phyloP scores from a whole-genome alignment of 192 early-diverging fungal species.

The Backusella westeae region DNA sequence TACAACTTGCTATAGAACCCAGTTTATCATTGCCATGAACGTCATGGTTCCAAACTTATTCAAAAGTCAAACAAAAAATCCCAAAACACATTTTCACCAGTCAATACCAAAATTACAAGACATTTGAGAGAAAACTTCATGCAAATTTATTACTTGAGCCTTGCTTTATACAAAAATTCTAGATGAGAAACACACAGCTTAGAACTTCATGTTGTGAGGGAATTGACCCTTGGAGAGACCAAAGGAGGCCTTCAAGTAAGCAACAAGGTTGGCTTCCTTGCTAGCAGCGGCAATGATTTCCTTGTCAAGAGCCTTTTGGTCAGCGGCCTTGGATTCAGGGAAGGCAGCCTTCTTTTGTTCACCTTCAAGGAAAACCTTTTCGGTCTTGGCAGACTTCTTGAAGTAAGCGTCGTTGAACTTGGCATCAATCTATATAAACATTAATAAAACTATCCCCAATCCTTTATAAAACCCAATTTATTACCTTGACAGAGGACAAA shows the following conservation, averaged over 20 bases:
- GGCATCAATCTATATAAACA: constrained; percentile 42
- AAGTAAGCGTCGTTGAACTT: constrained; percentile 96
- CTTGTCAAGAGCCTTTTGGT: constrained; percentile 92
- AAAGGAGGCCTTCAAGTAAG: constrained; percentile 89
- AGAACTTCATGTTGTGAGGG: constrained; percentile 96
- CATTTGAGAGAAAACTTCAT: too few species aligned
- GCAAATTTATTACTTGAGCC: neutral
- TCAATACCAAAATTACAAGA: neutral
- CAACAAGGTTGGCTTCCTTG: constrained; percentile 82
- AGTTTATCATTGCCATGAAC: too few species aligned
- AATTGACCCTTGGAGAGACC: constrained; percentile 94
- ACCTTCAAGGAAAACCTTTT: constrained; percentile 79
- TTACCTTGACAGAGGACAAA: constrained; percentile 62
- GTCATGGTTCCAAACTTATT: too few species aligned
- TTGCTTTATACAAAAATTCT: neutral
- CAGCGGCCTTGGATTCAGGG: constrained; percentile 74
- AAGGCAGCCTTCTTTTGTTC: constrained; percentile 76
- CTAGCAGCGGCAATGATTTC: constrained; percentile 75
- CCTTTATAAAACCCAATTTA: neutral
- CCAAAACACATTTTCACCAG: neutral
- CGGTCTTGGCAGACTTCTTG: constrained; percentile 61
- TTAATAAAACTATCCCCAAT: neutral
- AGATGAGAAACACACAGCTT: constrained; percentile 35
- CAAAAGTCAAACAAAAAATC: neutral
- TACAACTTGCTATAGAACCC: too few species aligned